Percentiles rank a stretch among this genome's conserved stretches.
Conservation (phyloP, 2,329 filamentous ascomycete genomes). For the Nothophoma quercina region DNA sequence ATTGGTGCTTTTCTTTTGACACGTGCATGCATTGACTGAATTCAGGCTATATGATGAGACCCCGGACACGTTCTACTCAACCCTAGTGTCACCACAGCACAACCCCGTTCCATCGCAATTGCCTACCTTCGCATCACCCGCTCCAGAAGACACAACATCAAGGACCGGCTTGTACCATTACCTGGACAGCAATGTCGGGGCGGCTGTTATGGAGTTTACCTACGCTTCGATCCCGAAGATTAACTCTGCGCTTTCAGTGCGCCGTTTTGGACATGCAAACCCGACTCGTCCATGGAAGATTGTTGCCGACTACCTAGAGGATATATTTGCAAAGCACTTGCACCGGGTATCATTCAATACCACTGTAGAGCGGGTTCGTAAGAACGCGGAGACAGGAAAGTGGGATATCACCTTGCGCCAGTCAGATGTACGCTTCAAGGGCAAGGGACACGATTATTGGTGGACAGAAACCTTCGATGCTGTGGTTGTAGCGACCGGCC, state of each 20-base stretch:
- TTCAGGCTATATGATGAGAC: conserved; percentile 31
- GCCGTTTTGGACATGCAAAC: conserved; percentile 65
- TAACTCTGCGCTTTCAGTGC: conserved; percentile 47
- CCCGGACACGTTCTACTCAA: conserved; percentile 5
- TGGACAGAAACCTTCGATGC: conserved; percentile 70
- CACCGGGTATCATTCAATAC: conserved; percentile 64
- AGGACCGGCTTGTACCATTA: conserved; percentile 58
- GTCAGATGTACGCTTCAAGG: conserved; percentile 58
- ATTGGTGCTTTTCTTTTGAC: neutral
- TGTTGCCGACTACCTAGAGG: conserved; percentile 45
- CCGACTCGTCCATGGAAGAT: conserved; percentile 62
- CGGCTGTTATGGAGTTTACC: conserved; percentile 66
- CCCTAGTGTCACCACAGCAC: neutral
- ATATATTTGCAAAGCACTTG: conserved; percentile 63
- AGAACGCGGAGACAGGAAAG: conserved; percentile 55
- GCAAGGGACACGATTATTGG: conserved; percentile 59
- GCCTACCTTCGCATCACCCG: neutral
- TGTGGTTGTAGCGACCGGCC: conserved; percentile 66
- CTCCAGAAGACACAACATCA: conserved; percentile 22
- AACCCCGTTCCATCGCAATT: neutral
- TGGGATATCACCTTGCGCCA: conserved; percentile 48
- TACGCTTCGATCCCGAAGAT: conserved; percentile 58
- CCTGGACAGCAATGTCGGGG: conserved; percentile 71
- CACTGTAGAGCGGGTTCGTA: conserved; percentile 60
- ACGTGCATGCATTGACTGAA: neutral